A percentile compares a stretch with the other conserved stretches of the same genome.
Conservation (phyloP, 2,329 filamentous ascomycete species). For the Fusarium sp. region DNA sequence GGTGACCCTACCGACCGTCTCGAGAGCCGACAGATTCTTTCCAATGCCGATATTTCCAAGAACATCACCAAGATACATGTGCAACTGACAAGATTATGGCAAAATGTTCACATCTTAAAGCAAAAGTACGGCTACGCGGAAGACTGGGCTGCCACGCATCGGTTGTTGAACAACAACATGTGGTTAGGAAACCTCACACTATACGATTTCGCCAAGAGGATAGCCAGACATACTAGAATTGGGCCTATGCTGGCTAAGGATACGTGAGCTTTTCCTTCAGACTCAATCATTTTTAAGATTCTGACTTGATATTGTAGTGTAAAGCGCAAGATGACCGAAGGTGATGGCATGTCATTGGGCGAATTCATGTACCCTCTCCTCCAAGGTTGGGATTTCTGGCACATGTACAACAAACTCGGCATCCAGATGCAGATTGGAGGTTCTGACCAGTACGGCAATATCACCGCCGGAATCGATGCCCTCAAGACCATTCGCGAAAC, state of each 20-base stretch:
- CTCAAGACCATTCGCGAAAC: conserved; percentile 79
- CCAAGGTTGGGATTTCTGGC: conserved; percentile 97
- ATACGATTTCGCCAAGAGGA: conserved; percentile 78
- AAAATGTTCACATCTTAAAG: conserved; percentile 76
- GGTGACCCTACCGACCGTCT: conserved; percentile 83
- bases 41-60: conserved; percentile 65
- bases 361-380: conserved; percentile 95
- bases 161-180: conserved; percentile 82
- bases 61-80: conserved; percentile 77
- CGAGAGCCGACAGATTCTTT: conserved; percentile 68
- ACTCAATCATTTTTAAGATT: neutral
- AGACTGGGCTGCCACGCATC: conserved; percentile 75
- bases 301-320: conserved; percentile 62
- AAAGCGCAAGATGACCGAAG: conserved; percentile 84
- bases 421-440: conserved; percentile 93
- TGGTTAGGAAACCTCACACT: conserved; percentile 84
- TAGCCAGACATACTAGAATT: conserved; percentile 81
- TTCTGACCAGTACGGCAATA: conserved; percentile 97
- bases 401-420: conserved; percentile 75
- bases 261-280: conserved; percentile 70
- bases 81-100: conserved; percentile 80
- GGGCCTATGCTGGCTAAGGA: conserved; percentile 91
- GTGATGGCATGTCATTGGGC: conserved; percentile 92
- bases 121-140: conserved; percentile 73
- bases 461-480: conserved; percentile 87